phyloP scores from a whole-genome alignment of 2,329 filamentous ascomycete genomes.

The Dactylellina leptospora region DNA sequence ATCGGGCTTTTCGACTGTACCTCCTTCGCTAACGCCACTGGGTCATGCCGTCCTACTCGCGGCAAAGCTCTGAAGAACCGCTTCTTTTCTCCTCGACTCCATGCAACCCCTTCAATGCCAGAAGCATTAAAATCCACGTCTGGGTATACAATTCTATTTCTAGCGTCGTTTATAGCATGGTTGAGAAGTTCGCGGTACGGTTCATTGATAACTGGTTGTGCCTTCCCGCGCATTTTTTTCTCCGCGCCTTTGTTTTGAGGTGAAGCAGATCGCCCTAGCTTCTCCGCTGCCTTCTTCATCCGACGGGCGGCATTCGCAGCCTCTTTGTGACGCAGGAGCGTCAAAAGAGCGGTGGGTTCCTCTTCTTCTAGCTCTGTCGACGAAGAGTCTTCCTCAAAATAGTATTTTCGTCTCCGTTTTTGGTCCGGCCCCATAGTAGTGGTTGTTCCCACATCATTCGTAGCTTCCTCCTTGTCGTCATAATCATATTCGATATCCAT shows the following conservation, averaged over 20 bases:
- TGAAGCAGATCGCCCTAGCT: background rate
- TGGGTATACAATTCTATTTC: slow-evolving; percentile 41
- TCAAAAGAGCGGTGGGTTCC: slow-evolving; percentile 32
- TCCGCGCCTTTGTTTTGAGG: background rate
- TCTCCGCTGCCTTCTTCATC: slow-evolving; percentile 7
- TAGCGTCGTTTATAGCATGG: slow-evolving; percentile 40
- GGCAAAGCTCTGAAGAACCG: slow-evolving; percentile 45
- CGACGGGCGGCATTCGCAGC: slow-evolving; percentile 28
- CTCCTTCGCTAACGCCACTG: slow-evolving; percentile 24
- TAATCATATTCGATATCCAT: slow-evolving; percentile 20
- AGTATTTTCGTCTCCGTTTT: slow-evolving; percentile 22
- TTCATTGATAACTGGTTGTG: slow-evolving; percentile 27
- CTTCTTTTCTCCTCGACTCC: slow-evolving; percentile 35
- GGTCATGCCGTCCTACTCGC: slow-evolving; percentile 34
- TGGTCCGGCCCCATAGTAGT: background rate
- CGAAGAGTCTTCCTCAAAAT: slow-evolving; percentile 29
- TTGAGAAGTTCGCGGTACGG: slow-evolving; percentile 49
- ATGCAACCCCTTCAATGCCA: slow-evolving; percentile 17
- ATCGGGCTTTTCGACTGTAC: slow-evolving; percentile 41
- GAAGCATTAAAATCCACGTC: slow-evolving; percentile 14
- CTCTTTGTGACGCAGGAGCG: slow-evolving; percentile 28
- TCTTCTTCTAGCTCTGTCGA: slow-evolving; percentile 15
- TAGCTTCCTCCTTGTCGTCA: background rate
- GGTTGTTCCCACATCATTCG: background rate
- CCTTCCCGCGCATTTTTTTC: slow-evolving; percentile 24